These are phyloP conservation scores for Linnemannia hyalina DNA, from an alignment of 192 early-diverging fungal species.

Conservation along the genomic window DNA sequence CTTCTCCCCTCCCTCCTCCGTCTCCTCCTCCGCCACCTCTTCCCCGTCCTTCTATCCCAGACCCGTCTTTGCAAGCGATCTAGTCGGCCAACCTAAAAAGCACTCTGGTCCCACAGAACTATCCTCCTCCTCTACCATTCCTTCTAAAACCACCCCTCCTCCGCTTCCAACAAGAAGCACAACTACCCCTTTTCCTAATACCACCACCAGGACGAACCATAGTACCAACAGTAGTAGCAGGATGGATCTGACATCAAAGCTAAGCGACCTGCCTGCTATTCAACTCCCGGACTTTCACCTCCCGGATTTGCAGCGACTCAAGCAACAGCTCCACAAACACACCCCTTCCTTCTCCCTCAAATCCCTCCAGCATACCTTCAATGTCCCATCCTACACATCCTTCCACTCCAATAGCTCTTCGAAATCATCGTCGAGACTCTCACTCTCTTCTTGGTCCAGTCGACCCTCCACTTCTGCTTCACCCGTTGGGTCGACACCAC, in stretches of 20 bases:
- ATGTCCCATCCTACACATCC: conserved; percentile 38
- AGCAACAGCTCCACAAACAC: conserved; percentile 50
- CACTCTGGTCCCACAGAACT: neutral
- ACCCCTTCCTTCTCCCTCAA: conserved; percentile 52
- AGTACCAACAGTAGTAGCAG: neutral
- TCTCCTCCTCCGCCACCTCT: neutral
- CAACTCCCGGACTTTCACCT: conserved; percentile 53
- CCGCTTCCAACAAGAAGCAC: neutral
- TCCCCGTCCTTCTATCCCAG: neutral
- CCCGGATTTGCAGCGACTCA: conserved; percentile 41
- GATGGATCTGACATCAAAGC: conserved; percentile 25
- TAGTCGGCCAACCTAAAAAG: conserved; percentile 21
- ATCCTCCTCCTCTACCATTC: neutral
- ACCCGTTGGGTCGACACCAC: neutral
- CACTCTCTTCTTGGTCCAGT: neutral
- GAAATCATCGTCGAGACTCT: conserved; percentile 11
- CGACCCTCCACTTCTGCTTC: neutral
- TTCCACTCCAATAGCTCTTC: conserved; percentile 19
- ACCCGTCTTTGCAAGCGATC: conserved; percentile 26
- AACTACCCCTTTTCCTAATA: neutral
- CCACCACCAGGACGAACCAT: neutral
- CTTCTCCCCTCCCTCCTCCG: neutral
- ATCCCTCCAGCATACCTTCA: conserved; percentile 42
- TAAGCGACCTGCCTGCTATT: conserved; percentile 22
- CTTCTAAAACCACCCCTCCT: neutral